These are phyloP conservation scores for Colletotrichum sp. DNA, from an alignment of 2,329 filamentous ascomycete species.

Conservation along the genomic window DNA sequence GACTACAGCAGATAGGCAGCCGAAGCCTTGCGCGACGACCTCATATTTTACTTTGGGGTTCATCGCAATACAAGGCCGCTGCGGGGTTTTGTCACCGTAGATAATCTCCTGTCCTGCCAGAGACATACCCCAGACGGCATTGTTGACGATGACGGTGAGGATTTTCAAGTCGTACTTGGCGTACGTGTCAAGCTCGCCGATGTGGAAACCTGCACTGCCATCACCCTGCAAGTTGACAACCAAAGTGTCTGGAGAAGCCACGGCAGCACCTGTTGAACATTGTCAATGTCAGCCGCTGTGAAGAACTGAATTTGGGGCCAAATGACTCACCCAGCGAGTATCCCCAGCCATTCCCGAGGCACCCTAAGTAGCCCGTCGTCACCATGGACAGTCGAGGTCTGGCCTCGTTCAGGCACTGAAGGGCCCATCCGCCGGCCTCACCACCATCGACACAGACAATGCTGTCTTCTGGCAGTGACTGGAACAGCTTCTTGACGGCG, in stretches of 20 bases:
- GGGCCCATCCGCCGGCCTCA: neutral
- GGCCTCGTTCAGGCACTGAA: neutral
- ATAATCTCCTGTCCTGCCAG: conserved; percentile 3
- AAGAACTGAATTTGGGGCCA: no score
- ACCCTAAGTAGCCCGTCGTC: neutral
- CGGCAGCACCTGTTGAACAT: neutral
- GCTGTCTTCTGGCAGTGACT: neutral
- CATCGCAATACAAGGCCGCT: conserved; percentile 5
- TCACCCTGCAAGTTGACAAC: conserved; percentile 3
- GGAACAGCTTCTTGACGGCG: neutral
- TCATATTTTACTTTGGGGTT: neutral
- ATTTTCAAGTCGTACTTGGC: conserved; percentile 4
- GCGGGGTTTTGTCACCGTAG: neutral
- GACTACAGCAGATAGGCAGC: neutral
- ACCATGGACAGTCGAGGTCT: neutral
- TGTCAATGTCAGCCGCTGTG: neutral
- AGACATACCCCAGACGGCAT: conserved; percentile 11
- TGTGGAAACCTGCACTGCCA: conserved; percentile 2
- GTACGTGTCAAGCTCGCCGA: conserved; percentile 8
- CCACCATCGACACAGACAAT: neutral
- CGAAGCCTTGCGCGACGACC: neutral
- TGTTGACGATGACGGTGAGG: conserved; percentile 1
- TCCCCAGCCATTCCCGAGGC: conserved; percentile 1
- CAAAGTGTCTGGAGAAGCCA: neutral
- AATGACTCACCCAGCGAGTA: neutral